phyloP scores from a whole-genome alignment of 352 stramenopile genomes.

The Globisporangium emineosum region DNA sequence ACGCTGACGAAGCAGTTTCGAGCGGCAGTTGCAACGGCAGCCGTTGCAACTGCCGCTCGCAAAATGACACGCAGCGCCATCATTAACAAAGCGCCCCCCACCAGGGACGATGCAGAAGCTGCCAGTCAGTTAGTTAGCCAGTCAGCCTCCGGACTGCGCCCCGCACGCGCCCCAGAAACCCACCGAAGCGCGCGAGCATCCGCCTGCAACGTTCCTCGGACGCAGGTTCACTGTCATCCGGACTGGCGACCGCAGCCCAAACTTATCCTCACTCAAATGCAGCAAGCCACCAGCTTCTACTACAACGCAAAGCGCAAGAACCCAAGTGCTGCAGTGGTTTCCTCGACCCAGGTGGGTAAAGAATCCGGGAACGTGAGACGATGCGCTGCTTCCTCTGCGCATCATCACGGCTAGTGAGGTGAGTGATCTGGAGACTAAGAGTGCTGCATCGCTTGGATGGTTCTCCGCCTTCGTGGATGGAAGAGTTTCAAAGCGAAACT shows the following conservation, averaged over 20 bases:
- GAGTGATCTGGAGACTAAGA: neutral
- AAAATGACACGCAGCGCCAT: neutral
- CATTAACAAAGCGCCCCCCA: too few relatives aligned
- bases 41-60: too few relatives aligned
- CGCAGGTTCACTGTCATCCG: neutral
- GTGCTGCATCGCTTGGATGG: neutral
- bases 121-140: neutral
- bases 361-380: neutral
- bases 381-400: too few relatives aligned
- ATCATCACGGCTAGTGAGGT: too few relatives aligned
- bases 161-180: neutral
- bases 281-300: neutral
- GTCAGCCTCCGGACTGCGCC: neutral
- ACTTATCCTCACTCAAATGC: neutral
- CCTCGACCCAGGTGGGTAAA: neutral
- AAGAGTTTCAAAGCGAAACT: neutral
- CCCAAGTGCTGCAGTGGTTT: neutral
- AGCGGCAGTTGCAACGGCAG: neutral
- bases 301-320: neutral
- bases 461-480: neutral
- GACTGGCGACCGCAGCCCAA: too few relatives aligned
- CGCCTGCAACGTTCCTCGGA: neutral
- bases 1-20: neutral
- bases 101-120: neutral
- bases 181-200: neutral